Conservation (phyloP, 345 rosid genomes). For the Microthlaspi erraticum region DNA sequence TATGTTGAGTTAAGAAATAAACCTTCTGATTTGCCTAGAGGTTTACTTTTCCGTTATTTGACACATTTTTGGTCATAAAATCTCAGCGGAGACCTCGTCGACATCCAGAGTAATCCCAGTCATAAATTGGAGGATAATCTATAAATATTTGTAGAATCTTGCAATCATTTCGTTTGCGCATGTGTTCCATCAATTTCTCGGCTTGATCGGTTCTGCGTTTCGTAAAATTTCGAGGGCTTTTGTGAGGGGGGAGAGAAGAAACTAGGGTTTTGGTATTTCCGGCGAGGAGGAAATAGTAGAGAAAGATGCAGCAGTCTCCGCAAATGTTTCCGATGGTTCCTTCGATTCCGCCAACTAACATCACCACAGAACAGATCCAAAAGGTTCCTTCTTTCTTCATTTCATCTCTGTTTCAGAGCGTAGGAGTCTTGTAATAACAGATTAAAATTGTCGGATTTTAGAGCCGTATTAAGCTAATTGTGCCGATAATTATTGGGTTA, state of each 20-base stretch:
- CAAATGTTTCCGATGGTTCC: slow-evolving; percentile 74
- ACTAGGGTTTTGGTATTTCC: slow-evolving; percentile 33
- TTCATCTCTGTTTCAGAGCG: background rate
- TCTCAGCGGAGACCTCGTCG: slow-evolving; percentile 17
- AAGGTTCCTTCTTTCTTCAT: slow-evolving; percentile 57
- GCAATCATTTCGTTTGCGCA: background rate
- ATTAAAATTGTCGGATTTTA: background rate
- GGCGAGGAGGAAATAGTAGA: slow-evolving; percentile 3
- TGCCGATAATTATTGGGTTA: slow-evolving; percentile 7
- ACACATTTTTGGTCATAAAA: slow-evolving; percentile 33
- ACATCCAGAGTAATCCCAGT: slow-evolving; percentile 33
- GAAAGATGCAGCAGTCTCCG: slow-evolving; percentile 86
- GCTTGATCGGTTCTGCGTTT: slow-evolving; percentile 17
- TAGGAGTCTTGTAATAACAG: background rate
- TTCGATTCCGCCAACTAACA: slow-evolving; percentile 70
- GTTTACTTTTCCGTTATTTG: background rate
- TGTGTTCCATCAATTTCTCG: background rate
- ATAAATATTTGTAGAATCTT: slow-evolving; percentile 16
- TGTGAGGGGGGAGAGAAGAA: background rate
- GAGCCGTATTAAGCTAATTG: background rate
- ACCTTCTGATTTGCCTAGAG: background rate
- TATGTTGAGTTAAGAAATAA: background rate
- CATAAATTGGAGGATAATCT: slow-evolving; percentile 18
- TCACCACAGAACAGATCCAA: slow-evolving; percentile 98
- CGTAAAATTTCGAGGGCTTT: slow-evolving; percentile 4